Evolutionary conservation across 2,329 filamentous ascomycete genomes (phyloP), one percentile per base, ranked within the genome.

Genomic region (Alternaria atra): DNA sequence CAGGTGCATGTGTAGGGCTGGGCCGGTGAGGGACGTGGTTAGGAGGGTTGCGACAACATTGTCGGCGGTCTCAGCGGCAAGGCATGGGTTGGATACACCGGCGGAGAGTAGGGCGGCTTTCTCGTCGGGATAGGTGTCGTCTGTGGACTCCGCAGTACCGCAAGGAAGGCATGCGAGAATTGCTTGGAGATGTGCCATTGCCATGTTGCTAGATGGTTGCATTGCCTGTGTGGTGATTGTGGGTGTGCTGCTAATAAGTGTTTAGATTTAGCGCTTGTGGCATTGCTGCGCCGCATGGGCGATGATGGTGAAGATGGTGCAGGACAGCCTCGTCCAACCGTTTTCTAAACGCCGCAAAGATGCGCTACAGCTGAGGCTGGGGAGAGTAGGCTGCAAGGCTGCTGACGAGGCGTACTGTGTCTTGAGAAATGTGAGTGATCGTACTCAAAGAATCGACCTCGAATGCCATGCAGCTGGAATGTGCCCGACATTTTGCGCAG

Each of bases 41-140:
- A 70, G 30, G 13, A 76, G 58, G n/a, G 63, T 50, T 15, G 58
- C 34, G 47, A 73, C 59, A 13, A 75, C 64, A 29, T 71, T 37
- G 2, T 67, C 42, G 4, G 68, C 72, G 17, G 70, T 48, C 32
- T 66, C 48, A 10, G 65, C 56, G 29, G 67, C 51, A 2, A 60
- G 48, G 43, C 47, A 64, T 3, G 44, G 30, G 23, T 63, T 30
- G 30, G 43, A 17, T n/a, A 42, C 20, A 5, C 13, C 3, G 13
- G 44, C n/a, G n/a, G 29, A 20, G 44, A 61, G 52, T 2, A 68
- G 44, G 9, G 57, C 35, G 15, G 52, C 44, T 52, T 76, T 74
- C 34, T 72, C 64, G 43, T 62, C 42, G 39, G 43, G 37, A 44
- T 52, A 58, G 35, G 43, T 46, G 27, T n/a, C 12, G 39, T 43